Conservation (phyloP, 768 basidiomycete genomes). For the Boletus rex-veris region DNA sequence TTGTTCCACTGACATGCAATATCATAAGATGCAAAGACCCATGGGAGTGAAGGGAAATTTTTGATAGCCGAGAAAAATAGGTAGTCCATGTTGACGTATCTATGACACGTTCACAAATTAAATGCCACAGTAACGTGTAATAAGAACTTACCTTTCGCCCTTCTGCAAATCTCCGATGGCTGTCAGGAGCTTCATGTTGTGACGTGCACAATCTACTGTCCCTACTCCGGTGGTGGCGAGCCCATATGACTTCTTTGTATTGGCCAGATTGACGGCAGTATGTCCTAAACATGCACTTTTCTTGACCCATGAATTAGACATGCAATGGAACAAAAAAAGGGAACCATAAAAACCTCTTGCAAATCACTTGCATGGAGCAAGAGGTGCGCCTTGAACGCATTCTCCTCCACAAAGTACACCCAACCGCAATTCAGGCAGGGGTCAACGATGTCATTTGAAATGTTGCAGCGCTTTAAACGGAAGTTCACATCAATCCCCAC, state of each 20-base stretch:
- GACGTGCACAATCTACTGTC: slow-evolving; percentile 23
- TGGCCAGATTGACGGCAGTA: slow-evolving; percentile 6
- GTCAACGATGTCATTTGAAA: too few relatives aligned
- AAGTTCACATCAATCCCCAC: too few relatives aligned
- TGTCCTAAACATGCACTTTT: slow-evolving; percentile 7
- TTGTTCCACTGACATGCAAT: background rate
- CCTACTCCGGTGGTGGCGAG: slow-evolving; percentile 30
- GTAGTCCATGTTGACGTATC: slow-evolving; percentile 20
- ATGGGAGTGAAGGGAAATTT: too few relatives aligned
- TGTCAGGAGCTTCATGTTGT: slow-evolving; percentile 17
- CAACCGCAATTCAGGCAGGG: too few relatives aligned
- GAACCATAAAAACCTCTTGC: too few relatives aligned
- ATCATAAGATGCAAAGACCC: slow-evolving; percentile 5
- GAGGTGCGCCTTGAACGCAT: too few relatives aligned
- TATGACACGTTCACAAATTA: background rate
- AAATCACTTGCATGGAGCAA: too few relatives aligned
- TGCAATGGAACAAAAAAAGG: too few relatives aligned
- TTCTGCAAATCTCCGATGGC: slow-evolving; percentile 17
- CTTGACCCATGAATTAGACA: background rate
- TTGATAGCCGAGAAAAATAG: slow-evolving; percentile 7
- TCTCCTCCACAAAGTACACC: too few relatives aligned
- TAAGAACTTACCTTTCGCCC: slow-evolving; percentile 14
- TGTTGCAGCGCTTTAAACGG: too few relatives aligned
- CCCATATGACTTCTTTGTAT: slow-evolving; percentile 2
- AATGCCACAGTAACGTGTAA: background rate